These are phyloP conservation scores for Barnettozyma salicaria DNA, from an alignment of 805 yeast species.

Conservation along the genomic window DNA sequence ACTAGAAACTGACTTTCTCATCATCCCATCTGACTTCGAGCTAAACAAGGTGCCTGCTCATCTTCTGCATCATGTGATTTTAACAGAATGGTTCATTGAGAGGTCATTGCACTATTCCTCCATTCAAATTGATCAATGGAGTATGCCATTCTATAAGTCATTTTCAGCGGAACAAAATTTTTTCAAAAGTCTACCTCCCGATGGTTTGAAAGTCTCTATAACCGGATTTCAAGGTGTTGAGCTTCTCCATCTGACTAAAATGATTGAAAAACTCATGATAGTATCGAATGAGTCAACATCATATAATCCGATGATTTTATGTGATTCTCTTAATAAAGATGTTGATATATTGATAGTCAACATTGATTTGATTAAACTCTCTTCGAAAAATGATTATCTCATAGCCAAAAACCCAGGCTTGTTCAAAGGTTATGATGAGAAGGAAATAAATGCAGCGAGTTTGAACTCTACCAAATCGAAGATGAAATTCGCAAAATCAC, in stretches of 20 bases:
- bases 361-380: conserved; percentile 26
- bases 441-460: conserved; percentile 14
- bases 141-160: conserved; percentile 36
- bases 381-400: conserved; percentile 23
- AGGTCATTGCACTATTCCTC: conserved; percentile 55
- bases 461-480: conserved; percentile 46
- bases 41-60: conserved; percentile 12
- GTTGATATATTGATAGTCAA: conserved; percentile 39
- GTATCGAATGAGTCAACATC: conserved; percentile 35
- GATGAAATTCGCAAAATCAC: conserved; percentile 49
- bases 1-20: conserved; percentile 9
- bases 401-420: conserved; percentile 22
- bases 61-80: conserved; percentile 27
- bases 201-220: conserved; percentile 34
- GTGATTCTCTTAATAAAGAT: conserved; percentile 51
- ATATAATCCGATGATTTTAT: neutral
- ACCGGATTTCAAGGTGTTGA: conserved; percentile 80
- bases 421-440: conserved; percentile 21
- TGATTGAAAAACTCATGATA: conserved; percentile 42
- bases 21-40: conserved; percentile 22
- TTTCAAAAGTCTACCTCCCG: conserved; percentile 1
- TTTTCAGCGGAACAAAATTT: conserved; percentile 17
- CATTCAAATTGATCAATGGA: conserved; percentile 56
- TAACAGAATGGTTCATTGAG: conserved; percentile 81
- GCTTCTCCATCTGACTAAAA: conserved; percentile 58